A percentile compares a stretch with the other conserved stretches of the same genome.
phyloP scores from a whole-genome alignment of 768 basidiomycete genomes.

The Coprinopsis strossmayeri region DNA sequence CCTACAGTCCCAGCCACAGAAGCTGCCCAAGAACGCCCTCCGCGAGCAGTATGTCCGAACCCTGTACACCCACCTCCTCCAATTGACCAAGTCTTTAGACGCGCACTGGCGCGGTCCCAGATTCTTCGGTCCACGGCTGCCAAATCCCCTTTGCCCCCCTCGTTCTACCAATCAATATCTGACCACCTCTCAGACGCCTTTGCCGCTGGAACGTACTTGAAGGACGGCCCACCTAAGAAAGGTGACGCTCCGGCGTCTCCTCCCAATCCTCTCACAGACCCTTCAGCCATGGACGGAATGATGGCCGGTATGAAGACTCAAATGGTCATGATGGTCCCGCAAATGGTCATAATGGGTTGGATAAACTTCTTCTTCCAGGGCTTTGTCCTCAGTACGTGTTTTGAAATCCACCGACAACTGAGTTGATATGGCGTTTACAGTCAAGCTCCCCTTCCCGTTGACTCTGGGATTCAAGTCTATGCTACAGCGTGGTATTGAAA shows the following conservation, averaged over 20 bases:
- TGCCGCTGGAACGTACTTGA: constrained; percentile 74
- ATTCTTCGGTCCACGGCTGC: constrained; percentile 78
- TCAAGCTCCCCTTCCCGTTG: constrained; percentile 94
- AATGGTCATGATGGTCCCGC: constrained; percentile 98
- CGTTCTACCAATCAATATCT: constrained; percentile 70
- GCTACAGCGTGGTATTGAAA: constrained; percentile 93
- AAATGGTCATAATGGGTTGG: constrained; percentile 99
- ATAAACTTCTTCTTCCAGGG: constrained; percentile 99
- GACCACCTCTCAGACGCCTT: constrained; percentile 68
- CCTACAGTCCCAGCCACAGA: constrained; percentile 81
- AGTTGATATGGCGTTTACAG: constrained; percentile 31
- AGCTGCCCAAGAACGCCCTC: constrained; percentile 65
- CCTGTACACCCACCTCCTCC: constrained; percentile 1
- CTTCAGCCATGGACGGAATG: constrained; percentile 94
- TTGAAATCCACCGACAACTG: background rate
- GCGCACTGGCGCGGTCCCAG: constrained; percentile 75
- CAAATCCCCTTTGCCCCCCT: constrained; percentile 73
- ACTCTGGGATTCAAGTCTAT: constrained; percentile 97
- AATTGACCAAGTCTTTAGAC: constrained; percentile 36
- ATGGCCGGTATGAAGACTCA: constrained; percentile 99
- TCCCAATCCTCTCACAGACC: constrained; percentile 84
- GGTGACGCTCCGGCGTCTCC: constrained; percentile 51
- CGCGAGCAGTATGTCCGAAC: constrained; percentile 79
- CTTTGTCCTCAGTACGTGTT: constrained; percentile 86
- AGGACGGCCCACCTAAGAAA: constrained; percentile 67